Percentiles rank a stretch among this genome's conserved stretches.
Conservation (phyloP, 2,329 filamentous ascomycete species). For the Sporothrix curviconia region DNA sequence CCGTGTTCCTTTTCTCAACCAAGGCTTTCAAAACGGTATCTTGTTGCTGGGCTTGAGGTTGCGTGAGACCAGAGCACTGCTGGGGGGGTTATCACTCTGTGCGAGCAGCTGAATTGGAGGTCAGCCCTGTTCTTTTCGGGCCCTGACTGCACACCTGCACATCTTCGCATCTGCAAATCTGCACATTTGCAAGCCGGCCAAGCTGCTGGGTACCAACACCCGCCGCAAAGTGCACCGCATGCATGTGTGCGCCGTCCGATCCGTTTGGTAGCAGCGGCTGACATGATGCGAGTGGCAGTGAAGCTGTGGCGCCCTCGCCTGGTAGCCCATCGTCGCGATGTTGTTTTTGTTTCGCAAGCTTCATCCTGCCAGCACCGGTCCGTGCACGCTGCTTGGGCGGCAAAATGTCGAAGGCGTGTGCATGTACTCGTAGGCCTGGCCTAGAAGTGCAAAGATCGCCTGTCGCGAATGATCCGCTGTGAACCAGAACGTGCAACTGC, state of each 20-base stretch:
- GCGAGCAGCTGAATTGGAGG: no score
- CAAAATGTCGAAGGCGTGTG: not conserved
- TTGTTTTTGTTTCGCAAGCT: not conserved
- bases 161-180: no score
- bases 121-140: conserved; percentile 7
- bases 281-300: not conserved
- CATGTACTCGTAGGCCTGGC: no score
- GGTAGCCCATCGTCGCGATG: not conserved
- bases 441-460: not conserved
- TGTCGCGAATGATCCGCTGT: conserved; percentile 4
- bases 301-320: not conserved
- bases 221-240: not conserved
- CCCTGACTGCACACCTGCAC: no score
- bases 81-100: no score
- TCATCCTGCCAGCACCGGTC: not conserved
- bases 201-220: not conserved
- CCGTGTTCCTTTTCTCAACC: no score
- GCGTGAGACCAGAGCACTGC: no score
- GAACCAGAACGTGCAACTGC: not conserved
- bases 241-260: not conserved
- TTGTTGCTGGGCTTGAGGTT: no score
- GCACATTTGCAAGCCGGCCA: no score
- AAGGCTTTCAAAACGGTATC: no score
- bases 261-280: not conserved
- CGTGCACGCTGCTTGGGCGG: not conserved